Evolutionary conservation across 108 stramenopile genomes (phyloP), one percentile per base, ranked within the genome.

Genomic region (Cyclotella choctawhatcheeana): DNA sequence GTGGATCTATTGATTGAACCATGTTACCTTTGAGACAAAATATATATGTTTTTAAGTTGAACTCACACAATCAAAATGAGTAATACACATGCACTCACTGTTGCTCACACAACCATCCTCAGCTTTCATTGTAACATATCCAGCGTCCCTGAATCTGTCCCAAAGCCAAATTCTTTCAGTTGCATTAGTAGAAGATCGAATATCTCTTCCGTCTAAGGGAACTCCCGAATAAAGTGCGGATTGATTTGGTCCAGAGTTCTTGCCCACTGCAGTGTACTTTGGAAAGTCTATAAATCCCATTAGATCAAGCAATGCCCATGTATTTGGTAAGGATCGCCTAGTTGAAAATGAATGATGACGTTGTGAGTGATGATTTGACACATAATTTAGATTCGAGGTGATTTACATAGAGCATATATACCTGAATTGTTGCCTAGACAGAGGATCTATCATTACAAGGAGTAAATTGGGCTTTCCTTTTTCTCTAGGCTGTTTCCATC

Each of bases 201-300:
- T 66, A 34, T 83, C 43, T 21, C 83, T 45, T 6, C 73, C 64
- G 27, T 37, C 32, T 50, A 84, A 43, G 17, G 62, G 55, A 35
- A 55, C 34, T 47, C 86, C 86, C 6, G 81, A 67, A 58, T 79
- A 86, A 22, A 86, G 43, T 5, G 82, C 86, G 0, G 86, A 76
- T 54, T 86, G 86, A 37, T 86, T 86, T 21, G 83, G 83, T 16
- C 86, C 86, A 22, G 86, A 86, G 64, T 84, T 86, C 17, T 77
- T 67, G 10, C 86, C 86, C 5, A 86, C 81, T 2, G 73, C 71
- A 0, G 73, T 86, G 48, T 84, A 86, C 16, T 65, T 58, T 32
- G 48, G 45, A 58, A 86, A 86, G 27, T 44, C 51, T 4, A 45
- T 35, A 52, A 86, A 86, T 6, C 72, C 71, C 21, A 85, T 17